Conservation (phyloP, 768 basidiomycete species). For the Cystofilobasidium bisporidii region DNA sequence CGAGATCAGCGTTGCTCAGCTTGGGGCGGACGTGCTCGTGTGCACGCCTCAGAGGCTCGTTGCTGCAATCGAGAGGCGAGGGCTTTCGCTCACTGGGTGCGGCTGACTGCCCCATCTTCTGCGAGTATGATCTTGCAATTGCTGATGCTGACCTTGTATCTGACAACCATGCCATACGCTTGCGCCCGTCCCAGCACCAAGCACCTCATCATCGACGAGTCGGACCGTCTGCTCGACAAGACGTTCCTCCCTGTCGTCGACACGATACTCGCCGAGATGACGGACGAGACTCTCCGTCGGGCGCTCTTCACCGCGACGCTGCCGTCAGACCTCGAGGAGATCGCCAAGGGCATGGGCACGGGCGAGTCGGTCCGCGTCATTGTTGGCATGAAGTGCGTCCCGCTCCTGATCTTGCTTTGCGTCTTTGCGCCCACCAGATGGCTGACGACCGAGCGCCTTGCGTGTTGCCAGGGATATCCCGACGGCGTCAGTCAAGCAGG, state of each 20-base stretch:
- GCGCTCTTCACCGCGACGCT: constrained; percentile 92
- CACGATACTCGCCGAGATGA: constrained; percentile 74
- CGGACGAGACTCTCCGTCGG: constrained; percentile 60
- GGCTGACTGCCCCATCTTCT: constrained; percentile 6
- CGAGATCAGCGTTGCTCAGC: constrained; percentile 54
- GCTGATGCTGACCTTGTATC: not conserved
- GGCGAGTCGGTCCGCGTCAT: constrained; percentile 77
- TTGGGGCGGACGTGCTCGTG: constrained; percentile 65
- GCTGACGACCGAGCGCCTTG: constrained; percentile 4
- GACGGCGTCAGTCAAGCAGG: constrained; percentile 77
- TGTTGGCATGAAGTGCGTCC: constrained; percentile 84
- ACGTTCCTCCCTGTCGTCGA: constrained; percentile 83
- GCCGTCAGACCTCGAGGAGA: constrained; percentile 73
- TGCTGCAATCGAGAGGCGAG: constrained; percentile 56
- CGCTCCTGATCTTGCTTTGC: not conserved
- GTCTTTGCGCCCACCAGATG: not conserved
- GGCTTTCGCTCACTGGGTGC: constrained; percentile 31
- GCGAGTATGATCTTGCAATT: not conserved
- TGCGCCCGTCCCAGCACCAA: constrained; percentile 48
- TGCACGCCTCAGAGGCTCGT: constrained; percentile 86
- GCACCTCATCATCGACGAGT: constrained; percentile 80
- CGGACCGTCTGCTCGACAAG: constrained; percentile 75
- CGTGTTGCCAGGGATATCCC: constrained; percentile 67
- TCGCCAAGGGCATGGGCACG: constrained; percentile 72
- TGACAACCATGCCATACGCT: too few species aligned